Conservation (phyloP, 1,284 basidiomycete genomes). For the Fomitopsis pinicola region DNA sequence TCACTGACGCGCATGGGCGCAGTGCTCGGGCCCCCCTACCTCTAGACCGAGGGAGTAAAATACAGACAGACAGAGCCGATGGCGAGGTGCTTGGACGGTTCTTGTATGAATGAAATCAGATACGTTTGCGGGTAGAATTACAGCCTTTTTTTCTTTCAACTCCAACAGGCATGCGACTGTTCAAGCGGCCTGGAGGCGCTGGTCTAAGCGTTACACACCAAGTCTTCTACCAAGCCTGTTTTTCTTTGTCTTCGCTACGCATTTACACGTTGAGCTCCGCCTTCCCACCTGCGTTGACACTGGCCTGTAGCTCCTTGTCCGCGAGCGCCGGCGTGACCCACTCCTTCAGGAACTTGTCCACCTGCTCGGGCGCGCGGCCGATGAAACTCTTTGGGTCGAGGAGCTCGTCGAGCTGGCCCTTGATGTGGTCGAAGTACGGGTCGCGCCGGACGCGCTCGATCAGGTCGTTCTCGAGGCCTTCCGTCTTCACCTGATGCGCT, state of each 20-base stretch:
- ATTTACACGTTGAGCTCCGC: slow-evolving; percentile 32
- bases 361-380: slow-evolving; percentile 90
- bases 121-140: no score
- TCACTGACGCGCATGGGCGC: background rate
- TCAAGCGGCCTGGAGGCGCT: no score
- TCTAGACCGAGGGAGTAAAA: slow-evolving; percentile 2
- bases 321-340: slow-evolving; percentile 89
- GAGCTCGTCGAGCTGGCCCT: slow-evolving; percentile 58
- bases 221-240: no score
- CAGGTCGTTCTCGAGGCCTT: slow-evolving; percentile 94
- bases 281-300: slow-evolving; percentile 39
- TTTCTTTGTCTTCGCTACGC: no score
- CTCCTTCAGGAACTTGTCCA: slow-evolving; percentile 83
- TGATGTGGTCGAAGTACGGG: slow-evolving; percentile 61
- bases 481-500: slow-evolving; percentile 90
- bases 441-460: slow-evolving; percentile 81
- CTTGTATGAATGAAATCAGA: background rate
- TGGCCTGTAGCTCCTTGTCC: slow-evolving; percentile 57
- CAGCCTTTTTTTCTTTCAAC: no score
- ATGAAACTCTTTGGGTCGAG: slow-evolving; percentile 86
- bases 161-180: no score
- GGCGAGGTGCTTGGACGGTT: background rate
- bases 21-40: slow-evolving; percentile 21
- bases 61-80: no score
- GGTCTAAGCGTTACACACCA: no score